A percentile compares a stretch with the other conserved stretches of the same genome.
These are phyloP conservation scores for Suillus brevipes DNA, from an alignment of 768 basidiomycete genomes.

Conservation along the genomic window DNA sequence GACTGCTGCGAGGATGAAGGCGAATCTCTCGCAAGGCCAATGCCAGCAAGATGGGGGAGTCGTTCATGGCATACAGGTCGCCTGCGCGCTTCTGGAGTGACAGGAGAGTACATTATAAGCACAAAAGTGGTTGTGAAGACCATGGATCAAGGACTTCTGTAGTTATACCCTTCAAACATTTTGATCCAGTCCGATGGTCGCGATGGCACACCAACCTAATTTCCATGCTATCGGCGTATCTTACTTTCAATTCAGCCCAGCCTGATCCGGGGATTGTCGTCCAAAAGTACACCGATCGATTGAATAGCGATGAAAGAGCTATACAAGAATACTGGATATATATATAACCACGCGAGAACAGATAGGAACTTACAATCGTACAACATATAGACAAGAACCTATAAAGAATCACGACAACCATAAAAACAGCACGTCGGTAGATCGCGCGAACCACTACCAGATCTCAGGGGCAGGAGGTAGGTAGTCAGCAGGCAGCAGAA, in stretches of 20 bases:
- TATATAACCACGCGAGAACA: constrained; percentile 11
- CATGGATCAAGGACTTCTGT: not conserved
- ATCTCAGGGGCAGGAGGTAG: constrained; percentile 72
- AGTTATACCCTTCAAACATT: not conserved
- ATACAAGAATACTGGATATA: constrained; percentile 6
- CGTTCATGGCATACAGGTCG: constrained; percentile 2
- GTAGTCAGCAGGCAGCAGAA: constrained; percentile 75
- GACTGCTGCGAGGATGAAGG: constrained; percentile 2
- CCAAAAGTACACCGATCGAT: constrained; percentile 1
- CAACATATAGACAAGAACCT: constrained; percentile 20
- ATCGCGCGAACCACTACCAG: constrained; percentile 47
- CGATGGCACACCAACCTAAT: not conserved
- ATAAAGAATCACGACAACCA: constrained; percentile 16
- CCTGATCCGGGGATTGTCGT: not conserved
- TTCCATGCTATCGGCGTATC: not conserved
- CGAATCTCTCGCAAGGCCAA: not conserved
- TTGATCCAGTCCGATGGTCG: not conserved
- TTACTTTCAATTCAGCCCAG: constrained; percentile 2
- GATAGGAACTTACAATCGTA: constrained; percentile 21
- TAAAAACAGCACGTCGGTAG: constrained; percentile 2
- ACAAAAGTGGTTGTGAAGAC: not conserved
- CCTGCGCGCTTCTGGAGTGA: not conserved
- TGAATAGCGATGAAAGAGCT: constrained; percentile 5
- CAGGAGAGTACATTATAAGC: not conserved
- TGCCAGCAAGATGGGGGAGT: constrained; percentile 5